Base-by-base conservation (phyloP, 2,329 filamentous ascomycete genomes). In the Fusarium pilosicola region DNA sequence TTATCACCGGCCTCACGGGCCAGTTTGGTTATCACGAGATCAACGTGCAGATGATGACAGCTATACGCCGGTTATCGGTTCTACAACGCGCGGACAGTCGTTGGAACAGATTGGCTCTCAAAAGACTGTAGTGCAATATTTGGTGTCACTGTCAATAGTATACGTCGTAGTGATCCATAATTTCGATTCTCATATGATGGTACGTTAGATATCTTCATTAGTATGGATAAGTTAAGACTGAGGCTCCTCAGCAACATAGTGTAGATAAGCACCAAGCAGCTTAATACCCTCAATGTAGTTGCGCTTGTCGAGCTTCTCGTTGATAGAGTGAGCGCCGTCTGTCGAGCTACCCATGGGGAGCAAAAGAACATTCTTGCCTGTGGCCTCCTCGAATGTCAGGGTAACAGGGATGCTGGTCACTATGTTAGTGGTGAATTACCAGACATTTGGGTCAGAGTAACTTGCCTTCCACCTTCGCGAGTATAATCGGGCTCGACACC, bases 241-340 rank as follows among this genome's bases (percentile, higher is more conserved):
- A 44, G 94, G 91, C 88, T 99, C 96, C 81, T 96, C 94, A 5
- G 95, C 95, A 74, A 97, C 95, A 78, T 98, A 98, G 85, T 98
- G 96, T 80, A 99, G 85, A 82, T 99, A 99, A 7, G 96, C 94
- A 54, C 96, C 96, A 65, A 99, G 85, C 72, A 99, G 85, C 90
- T 99, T 99, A 78, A 94, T 98, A 55, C 96, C 96, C 87, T 99
- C 95, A 79, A 99, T 97, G 83, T 99, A 99, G 85, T 99, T 99
- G 81, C 90, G 91, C 89, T 93, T 95, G 84, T 99, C 96, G 65
- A 99, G 88, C 89, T 97, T 98, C 90, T 98, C 96, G 83, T 99
- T 99, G 84, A 98, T 97, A 39, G 94, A 97, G 85, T 99, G 96
- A 13, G 96, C 96, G 46, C 94, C 95, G 82, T 98, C 96, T 3